Conservation (phyloP, 176 grass and related monocot species). For the Tillandsia fasciculata region DNA sequence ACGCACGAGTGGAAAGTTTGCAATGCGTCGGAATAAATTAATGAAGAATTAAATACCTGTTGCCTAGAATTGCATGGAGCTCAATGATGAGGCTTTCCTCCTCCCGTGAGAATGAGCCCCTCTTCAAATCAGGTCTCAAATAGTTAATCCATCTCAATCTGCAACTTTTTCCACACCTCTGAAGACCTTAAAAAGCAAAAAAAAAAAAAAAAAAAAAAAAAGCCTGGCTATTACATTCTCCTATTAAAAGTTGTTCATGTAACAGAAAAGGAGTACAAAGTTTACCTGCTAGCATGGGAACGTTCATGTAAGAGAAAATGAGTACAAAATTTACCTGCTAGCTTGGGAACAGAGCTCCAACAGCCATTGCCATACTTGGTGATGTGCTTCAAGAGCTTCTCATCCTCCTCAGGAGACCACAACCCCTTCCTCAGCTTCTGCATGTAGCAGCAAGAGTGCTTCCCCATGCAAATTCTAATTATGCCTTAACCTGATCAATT, state of each 20-base stretch:
- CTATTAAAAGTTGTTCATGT: neutral
- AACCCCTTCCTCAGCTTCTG: constrained; percentile 19
- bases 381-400: constrained; percentile 22
- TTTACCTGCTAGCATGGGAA: neutral
- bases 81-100: constrained; percentile 17
- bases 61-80: constrained; percentile 15
- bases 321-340: constrained; percentile 7
- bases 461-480: constrained; percentile 3
- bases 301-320: neutral
- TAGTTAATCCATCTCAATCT: constrained; percentile 29
- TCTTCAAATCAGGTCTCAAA: constrained; percentile 19
- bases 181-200: constrained; percentile 1
- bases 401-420: constrained; percentile 23
- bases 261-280: neutral
- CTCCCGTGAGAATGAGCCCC: constrained; percentile 14
- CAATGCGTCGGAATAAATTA: neutral
- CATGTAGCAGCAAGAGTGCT: constrained; percentile 20
- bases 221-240: neutral
- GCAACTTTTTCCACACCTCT: constrained; percentile 27
- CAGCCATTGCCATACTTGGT: constrained; percentile 19
- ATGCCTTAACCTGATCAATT: neutral
- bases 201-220: neutral
- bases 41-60: constrained; percentile 1
- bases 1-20: neutral
- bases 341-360: constrained; percentile 22